These are phyloP conservation scores for Xylaria digitata DNA, from an alignment of 2,329 filamentous ascomycete species.

Conservation along the genomic window DNA sequence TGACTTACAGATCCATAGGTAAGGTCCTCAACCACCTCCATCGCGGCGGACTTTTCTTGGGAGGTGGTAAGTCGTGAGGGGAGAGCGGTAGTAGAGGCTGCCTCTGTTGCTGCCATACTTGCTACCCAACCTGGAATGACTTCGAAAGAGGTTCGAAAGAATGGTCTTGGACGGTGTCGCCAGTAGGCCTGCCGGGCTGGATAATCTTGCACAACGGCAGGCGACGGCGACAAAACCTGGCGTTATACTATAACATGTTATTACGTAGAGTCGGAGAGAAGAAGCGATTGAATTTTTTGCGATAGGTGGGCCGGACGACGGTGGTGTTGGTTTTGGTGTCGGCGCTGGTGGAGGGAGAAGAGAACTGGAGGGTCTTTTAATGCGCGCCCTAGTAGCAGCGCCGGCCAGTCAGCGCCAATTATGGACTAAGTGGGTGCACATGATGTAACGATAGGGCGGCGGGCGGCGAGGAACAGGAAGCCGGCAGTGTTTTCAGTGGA, in stretches of 20 bases:
- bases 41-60: constrained; percentile 52
- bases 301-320: constrained; percentile 29
- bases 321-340: constrained; percentile 19
- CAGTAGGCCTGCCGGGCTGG: constrained; percentile 39
- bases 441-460: constrained; percentile 16
- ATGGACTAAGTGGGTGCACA: constrained; percentile 43
- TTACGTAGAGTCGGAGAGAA: constrained; percentile 20
- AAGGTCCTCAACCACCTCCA: constrained; percentile 86
- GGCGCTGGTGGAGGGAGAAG: constrained; percentile 29
- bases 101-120: constrained; percentile 47
- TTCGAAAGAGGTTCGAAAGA: constrained; percentile 17
- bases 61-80: constrained; percentile 34
- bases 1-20: constrained; percentile 82
- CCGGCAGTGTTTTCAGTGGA: constrained; percentile 38
- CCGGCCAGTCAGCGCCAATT: constrained; percentile 39
- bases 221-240: constrained; percentile 43
- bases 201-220: constrained; percentile 42
- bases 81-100: constrained; percentile 40
- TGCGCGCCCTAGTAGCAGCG: constrained; percentile 23
- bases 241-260: constrained; percentile 41
- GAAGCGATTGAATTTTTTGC: constrained; percentile 34
- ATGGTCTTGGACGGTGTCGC: constrained; percentile 24
- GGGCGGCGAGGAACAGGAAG: constrained; percentile 18
- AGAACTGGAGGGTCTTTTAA: constrained; percentile 30
- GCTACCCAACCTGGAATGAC: constrained; percentile 21